Evolutionary conservation across 2,329 filamentous ascomycete species (phyloP), one percentile per base, ranked within the genome.

Genomic region (Fusarium acutatum): DNA sequence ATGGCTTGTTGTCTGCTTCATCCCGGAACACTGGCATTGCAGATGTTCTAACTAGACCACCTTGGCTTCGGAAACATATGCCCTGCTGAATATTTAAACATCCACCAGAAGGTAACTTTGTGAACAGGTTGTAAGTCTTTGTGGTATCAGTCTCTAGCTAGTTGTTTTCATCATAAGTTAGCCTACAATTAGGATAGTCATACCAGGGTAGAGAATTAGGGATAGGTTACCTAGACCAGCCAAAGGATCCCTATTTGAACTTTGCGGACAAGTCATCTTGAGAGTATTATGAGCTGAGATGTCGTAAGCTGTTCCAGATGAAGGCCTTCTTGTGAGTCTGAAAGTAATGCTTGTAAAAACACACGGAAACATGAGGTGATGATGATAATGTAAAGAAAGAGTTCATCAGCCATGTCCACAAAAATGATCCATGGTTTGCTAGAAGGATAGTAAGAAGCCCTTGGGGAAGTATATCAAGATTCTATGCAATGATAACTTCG

Each of bases 291-390:
- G 4, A 50, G 18, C 11, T 13, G 15, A 18, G 15, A n/a, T 50
- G 8, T 7, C 2, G 6, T 10, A 34, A 5, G 17, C 6, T 34
- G 12, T 2, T 24, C 1, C 3, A 9, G 6, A 32, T 10, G 22
- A 32, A 3, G 15, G 17, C 3, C 11, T 10, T 24, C 15, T 14
- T 50, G 8, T 18, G 8, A 32, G 15, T 4, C 8, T 24, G 3
- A 11, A 6, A 17, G n/a, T n/a, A 32, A 32, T 24, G 7, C 7
- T 18, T 24, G 7, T n/a, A 18, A 49, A 32, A 32, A 13, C 15
- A 14, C 15, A 7, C 7, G 15, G 15, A 49, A n/a, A 18, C 22
- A 32, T 49, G 28, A 32, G 3, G 24, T 8, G 15, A 49, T 49
- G 28, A 32, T 3, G 30, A 32, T 14, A 24, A 50, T 24, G 28